These are phyloP conservation scores for Penicillium sp. DNA, from an alignment of 2,329 filamentous ascomycete genomes.

Conservation along the genomic window DNA sequence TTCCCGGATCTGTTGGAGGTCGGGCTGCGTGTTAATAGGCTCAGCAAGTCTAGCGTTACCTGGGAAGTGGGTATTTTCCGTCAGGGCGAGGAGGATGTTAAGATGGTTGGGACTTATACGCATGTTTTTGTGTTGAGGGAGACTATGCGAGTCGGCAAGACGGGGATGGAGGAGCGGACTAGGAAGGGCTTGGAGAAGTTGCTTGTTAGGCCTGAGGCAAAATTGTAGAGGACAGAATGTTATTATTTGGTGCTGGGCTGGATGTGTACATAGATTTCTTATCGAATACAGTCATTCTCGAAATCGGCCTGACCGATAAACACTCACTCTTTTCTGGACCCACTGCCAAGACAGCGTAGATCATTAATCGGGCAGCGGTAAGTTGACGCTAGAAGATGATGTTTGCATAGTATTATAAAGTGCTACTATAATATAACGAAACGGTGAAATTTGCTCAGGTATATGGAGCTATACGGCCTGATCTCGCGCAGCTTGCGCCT, in stretches of 20 bases:
- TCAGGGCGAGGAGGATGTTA: constrained; percentile 61
- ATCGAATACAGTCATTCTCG: too few relatives aligned
- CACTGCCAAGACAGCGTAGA: too few relatives aligned
- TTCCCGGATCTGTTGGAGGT: constrained; percentile 78
- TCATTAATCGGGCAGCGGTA: too few relatives aligned
- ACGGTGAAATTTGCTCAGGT: too few relatives aligned
- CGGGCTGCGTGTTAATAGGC: constrained; percentile 68
- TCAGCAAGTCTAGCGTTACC: constrained; percentile 76
- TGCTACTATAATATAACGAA: too few relatives aligned
- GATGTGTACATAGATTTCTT: not conserved
- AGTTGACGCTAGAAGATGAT: too few relatives aligned
- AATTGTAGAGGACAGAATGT: constrained; percentile 19
- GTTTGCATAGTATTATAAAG: too few relatives aligned
- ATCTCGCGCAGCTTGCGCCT: too few relatives aligned
- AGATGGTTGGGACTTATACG: constrained; percentile 74
- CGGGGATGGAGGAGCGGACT: constrained; percentile 39
- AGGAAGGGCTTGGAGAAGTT: constrained; percentile 52
- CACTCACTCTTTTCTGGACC: too few relatives aligned
- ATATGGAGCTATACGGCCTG: too few relatives aligned
- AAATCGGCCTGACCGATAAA: too few relatives aligned
- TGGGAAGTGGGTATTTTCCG: constrained; percentile 87
- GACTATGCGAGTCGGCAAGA: constrained; percentile 58
- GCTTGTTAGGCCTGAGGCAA: constrained; percentile 29
- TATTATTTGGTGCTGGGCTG: not conserved
- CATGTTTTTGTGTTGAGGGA: constrained; percentile 80